phyloP scores from a whole-genome alignment of 495 filamentous ascomycete species.

The Peziza echinospora region DNA sequence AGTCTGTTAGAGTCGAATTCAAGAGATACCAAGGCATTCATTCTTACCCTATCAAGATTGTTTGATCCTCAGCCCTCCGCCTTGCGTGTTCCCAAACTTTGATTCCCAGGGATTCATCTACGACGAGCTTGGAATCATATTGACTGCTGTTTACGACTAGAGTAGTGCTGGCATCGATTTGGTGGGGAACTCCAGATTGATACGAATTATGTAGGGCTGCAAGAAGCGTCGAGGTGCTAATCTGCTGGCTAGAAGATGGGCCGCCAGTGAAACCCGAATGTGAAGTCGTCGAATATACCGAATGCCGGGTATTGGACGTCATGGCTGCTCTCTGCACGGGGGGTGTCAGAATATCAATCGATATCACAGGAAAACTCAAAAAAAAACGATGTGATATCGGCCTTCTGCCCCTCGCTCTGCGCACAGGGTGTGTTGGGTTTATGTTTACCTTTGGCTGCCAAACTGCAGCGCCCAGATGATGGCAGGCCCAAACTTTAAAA shows the following conservation, averaged over 20 bases:
- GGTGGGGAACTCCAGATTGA: slow-evolving; percentile 55
- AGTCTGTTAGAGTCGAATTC: not conserved
- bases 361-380: too few species aligned
- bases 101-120: slow-evolving; percentile 57
- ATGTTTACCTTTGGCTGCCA: too few species aligned
- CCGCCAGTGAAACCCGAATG: slow-evolving; percentile 29
- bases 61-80: slow-evolving; percentile 84
- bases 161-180: slow-evolving; percentile 75
- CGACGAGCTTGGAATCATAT: slow-evolving; percentile 23
- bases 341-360: too few species aligned
- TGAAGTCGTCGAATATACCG: slow-evolving; percentile 63
- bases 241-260: slow-evolving; percentile 26
- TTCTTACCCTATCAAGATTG: slow-evolving; percentile 64
- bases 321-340: too few species aligned
- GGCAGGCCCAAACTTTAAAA: too few species aligned
- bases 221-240: slow-evolving; percentile 79
- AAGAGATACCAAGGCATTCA: too few species aligned
- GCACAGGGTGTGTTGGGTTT: too few species aligned
- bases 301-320: slow-evolving; percentile 56
- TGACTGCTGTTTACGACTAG: slow-evolving; percentile 58
- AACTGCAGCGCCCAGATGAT: too few species aligned
- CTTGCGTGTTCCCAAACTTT: slow-evolving; percentile 95
- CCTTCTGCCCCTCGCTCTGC: too few species aligned
- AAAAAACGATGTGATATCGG: too few species aligned
- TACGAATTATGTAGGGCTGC: slow-evolving; percentile 83